Evolutionary conservation across 2,329 filamentous ascomycete genomes (phyloP).

Genomic region (Chrysosporium queenslandicum): DNA sequence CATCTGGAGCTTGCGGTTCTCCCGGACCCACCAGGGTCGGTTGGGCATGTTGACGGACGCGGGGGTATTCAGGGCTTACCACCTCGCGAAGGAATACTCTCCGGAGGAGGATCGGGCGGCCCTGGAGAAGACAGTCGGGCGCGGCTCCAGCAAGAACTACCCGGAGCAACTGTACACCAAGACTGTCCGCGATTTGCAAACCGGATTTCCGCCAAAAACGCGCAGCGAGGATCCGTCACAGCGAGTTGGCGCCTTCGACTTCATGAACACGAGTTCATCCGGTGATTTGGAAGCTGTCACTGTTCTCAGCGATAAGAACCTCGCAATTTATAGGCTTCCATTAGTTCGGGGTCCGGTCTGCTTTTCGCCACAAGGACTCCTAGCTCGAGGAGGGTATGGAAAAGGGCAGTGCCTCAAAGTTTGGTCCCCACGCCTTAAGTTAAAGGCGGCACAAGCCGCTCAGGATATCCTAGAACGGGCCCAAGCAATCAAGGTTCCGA

Average conservation of each 20-base stretch:
- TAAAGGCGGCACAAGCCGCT: slow-evolving; percentile 25
- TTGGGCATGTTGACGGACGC: slow-evolving; percentile 50
- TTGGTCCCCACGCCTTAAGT: slow-evolving; percentile 25
- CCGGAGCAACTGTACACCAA: slow-evolving; percentile 40
- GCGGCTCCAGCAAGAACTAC: slow-evolving; percentile 32
- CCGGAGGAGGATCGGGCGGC: slow-evolving; percentile 32
- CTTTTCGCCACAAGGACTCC: slow-evolving; percentile 30
- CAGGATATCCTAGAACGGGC: slow-evolving; percentile 23
- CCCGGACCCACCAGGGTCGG: slow-evolving; percentile 47
- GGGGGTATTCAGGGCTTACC: slow-evolving; percentile 49
- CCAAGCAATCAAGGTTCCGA: background rate
- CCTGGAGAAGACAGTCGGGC: slow-evolving; percentile 33
- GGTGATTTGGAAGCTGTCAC: slow-evolving; percentile 45
- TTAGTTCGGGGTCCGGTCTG: slow-evolving; percentile 31
- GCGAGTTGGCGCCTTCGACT: slow-evolving; percentile 51
- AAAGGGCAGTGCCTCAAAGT: slow-evolving; percentile 21
- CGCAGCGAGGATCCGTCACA: slow-evolving; percentile 38
- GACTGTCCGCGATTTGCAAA: slow-evolving; percentile 36
- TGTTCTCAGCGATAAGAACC: slow-evolving; percentile 43
- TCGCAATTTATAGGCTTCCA: slow-evolving; percentile 43
- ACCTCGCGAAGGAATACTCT: slow-evolving; percentile 44
- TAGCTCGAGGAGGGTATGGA: slow-evolving; percentile 26
- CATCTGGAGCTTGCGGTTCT: slow-evolving; percentile 55
- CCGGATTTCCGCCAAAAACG: slow-evolving; percentile 39
- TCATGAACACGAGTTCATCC: slow-evolving; percentile 41